Conservation (phyloP, 2,329 filamentous ascomycete genomes). For the Nemania bipapillata region DNA sequence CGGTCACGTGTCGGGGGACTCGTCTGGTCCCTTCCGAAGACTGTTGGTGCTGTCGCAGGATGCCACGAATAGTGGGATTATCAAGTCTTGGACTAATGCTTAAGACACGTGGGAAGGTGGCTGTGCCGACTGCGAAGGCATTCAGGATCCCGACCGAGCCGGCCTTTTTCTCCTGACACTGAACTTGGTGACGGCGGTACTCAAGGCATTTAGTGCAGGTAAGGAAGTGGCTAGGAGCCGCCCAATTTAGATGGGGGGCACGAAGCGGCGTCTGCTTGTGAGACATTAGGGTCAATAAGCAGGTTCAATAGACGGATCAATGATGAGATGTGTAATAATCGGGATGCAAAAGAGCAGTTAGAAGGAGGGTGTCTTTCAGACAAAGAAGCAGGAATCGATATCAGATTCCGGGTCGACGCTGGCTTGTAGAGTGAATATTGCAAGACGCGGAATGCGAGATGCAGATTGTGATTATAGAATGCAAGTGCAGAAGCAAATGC, state of each 20-base stretch:
- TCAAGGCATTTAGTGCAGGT: conserved; percentile 13
- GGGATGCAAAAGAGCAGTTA: background rate
- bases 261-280: background rate
- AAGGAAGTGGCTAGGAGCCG: conserved; percentile 22
- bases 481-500: conserved; percentile 3
- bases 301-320: conserved; percentile 4
- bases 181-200: background rate
- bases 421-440: background rate
- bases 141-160: too few relatives aligned
- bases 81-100: conserved; percentile 2
- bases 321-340: background rate
- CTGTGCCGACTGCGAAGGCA: too few relatives aligned
- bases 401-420: background rate
- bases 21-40: background rate
- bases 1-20: conserved; percentile 23
- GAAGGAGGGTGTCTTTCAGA: background rate
- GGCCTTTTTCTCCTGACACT: background rate
- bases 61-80: background rate
- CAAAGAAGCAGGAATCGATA: background rate
- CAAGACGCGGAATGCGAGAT: background rate
- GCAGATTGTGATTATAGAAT: background rate
- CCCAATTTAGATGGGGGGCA: conserved; percentile 17
- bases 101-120: background rate
- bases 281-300: conserved; percentile 32
- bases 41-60: background rate